Evolutionary conservation across 345 rosid species (phyloP).

Genomic region (Brassica cretica): DNA sequence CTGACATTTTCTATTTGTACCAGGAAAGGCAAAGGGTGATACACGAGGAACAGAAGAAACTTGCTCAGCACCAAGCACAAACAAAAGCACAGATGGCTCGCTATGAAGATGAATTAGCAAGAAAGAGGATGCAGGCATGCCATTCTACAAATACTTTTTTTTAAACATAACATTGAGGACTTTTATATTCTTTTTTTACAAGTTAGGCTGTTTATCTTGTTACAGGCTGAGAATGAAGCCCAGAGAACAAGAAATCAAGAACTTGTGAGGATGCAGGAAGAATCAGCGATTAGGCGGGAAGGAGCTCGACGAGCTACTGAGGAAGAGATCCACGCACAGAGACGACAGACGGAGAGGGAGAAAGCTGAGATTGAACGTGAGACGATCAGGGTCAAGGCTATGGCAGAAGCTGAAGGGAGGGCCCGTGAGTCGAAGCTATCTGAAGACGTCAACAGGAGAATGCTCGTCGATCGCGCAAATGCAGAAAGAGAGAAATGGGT

Average conservation of each 20-base stretch:
- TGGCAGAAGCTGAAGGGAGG: slow-evolving; percentile 99
- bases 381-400: slow-evolving; percentile 86
- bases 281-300: slow-evolving; percentile 83
- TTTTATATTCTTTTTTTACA: slow-evolving; percentile 3
- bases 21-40: slow-evolving; percentile 91
- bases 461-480: slow-evolving; percentile 90
- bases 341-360: slow-evolving; percentile 91
- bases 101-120: slow-evolving; percentile 88
- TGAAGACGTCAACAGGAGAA: slow-evolving; percentile 88
- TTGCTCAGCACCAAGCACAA: slow-evolving; percentile 88
- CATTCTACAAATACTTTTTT: neutral
- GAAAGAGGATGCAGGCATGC: slow-evolving; percentile 97
- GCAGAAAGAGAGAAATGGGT: slow-evolving; percentile 99
- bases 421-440: slow-evolving; percentile 95
- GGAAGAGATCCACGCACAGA: slow-evolving; percentile 93
- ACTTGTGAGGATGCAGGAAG: slow-evolving; percentile 91
- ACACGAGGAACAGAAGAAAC: slow-evolving; percentile 87
- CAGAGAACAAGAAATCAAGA: slow-evolving; percentile 94
- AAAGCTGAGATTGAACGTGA: slow-evolving; percentile 98
- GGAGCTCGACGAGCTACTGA: slow-evolving; percentile 91
- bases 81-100: slow-evolving; percentile 94
- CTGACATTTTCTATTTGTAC: slow-evolving; percentile 24
- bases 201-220: slow-evolving; percentile 24
- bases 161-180: neutral
- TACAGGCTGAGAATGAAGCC: slow-evolving; percentile 85